phyloP scores from a whole-genome alignment of 192 early-diverging fungal species.

The Gamsiella multidivaricata region DNA sequence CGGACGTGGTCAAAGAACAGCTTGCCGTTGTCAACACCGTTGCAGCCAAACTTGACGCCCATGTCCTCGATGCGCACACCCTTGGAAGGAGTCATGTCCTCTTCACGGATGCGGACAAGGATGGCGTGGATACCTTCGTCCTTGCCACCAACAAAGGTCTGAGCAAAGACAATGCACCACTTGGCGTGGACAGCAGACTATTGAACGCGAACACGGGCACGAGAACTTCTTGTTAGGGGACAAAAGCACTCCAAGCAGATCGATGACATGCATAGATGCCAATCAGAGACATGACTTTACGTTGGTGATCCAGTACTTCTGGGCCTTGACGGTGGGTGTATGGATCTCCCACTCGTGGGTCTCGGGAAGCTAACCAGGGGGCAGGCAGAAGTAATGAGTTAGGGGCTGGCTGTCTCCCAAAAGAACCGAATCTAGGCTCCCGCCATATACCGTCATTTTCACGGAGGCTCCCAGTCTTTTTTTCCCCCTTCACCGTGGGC shows the following conservation, averaged over 20 bases:
- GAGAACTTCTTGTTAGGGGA: too few relatives aligned
- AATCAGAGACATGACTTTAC: slow-evolving; percentile 51
- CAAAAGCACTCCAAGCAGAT: too few relatives aligned
- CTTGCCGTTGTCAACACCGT: slow-evolving; percentile 84
- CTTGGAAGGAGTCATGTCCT: slow-evolving; percentile 69
- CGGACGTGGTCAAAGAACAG: slow-evolving; percentile 64
- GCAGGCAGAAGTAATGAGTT: background rate
- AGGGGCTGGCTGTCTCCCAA: too few relatives aligned
- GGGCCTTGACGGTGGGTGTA: slow-evolving; percentile 74
- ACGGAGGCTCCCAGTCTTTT: too few relatives aligned
- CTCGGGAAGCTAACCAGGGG: slow-evolving; percentile 21
- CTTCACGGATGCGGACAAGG: slow-evolving; percentile 78
- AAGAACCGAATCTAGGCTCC: background rate
- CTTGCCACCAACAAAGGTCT: slow-evolving; percentile 75
- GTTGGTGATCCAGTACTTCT: slow-evolving; percentile 90
- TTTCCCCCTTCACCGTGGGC: too few relatives aligned
- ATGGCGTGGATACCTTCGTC: slow-evolving; percentile 80
- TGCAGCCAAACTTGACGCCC: slow-evolving; percentile 76
- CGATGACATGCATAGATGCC: too few relatives aligned
- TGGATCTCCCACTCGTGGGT: slow-evolving; percentile 80
- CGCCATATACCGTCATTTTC: too few relatives aligned
- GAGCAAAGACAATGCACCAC: slow-evolving; percentile 80
- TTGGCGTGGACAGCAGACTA: slow-evolving; percentile 75
- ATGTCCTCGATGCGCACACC: slow-evolving; percentile 82
- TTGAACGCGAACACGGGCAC: too few relatives aligned